Conservation (phyloP, 2,329 filamentous ascomycete genomes). For the Paecilomyces dactylethromorphus region DNA sequence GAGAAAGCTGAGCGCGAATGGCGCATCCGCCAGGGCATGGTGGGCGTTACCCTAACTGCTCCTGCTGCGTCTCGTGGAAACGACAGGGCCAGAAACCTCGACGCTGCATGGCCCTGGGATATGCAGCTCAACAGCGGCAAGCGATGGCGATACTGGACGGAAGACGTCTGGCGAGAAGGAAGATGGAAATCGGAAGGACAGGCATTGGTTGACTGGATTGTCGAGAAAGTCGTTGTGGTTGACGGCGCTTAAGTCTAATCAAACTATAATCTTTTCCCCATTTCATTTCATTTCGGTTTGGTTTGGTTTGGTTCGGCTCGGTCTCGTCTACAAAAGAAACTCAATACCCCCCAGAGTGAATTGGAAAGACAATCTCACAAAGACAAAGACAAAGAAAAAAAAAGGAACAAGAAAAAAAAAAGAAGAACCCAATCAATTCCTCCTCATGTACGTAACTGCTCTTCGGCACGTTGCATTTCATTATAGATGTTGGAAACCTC, state of each 20-base stretch:
- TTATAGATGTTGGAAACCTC: too few relatives aligned
- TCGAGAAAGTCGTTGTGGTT: conserved; percentile 34
- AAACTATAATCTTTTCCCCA: not conserved
- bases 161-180: conserved; percentile 33
- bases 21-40: conserved; percentile 55
- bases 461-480: too few relatives aligned
- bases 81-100: conserved; percentile 1
- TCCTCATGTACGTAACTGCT: too few relatives aligned
- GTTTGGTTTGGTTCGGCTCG: not conserved
- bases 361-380: too few relatives aligned
- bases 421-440: too few relatives aligned
- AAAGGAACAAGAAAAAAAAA: too few relatives aligned
- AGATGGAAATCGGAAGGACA: conserved; percentile 37
- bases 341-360: too few relatives aligned
- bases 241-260: not conserved
- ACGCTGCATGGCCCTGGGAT: conserved; percentile 17
- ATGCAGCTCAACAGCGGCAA: conserved; percentile 13
- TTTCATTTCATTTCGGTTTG: not conserved
- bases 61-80: conserved; percentile 4
- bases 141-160: conserved; percentile 26
- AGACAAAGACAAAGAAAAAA: too few relatives aligned
- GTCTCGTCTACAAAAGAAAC: too few relatives aligned
- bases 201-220: conserved; percentile 31
- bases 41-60: conserved; percentile 22
- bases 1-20: conserved; percentile 66